These are phyloP conservation scores for Oryza nivara DNA, from an alignment of 176 grass and related monocot genomes.

Conservation along the genomic window DNA sequence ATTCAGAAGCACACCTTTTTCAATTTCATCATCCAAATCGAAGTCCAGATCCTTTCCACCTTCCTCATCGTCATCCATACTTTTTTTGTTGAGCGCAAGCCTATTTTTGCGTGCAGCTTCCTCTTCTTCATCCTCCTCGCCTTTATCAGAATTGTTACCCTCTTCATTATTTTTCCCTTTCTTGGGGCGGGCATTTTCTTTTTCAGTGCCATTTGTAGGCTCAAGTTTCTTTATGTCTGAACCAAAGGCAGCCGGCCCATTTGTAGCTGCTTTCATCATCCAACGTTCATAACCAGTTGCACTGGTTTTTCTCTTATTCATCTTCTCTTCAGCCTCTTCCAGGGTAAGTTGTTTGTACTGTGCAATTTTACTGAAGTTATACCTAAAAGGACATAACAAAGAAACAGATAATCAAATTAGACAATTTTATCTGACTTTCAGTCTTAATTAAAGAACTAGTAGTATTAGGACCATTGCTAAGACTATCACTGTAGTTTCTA, in stretches of 20 bases:
- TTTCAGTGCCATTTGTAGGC: slow-evolving; percentile 43
- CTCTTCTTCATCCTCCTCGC: slow-evolving; percentile 79
- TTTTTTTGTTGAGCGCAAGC: slow-evolving; percentile 60
- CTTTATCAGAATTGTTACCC: slow-evolving; percentile 64
- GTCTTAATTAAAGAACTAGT: background rate
- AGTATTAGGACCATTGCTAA: background rate
- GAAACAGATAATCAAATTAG: background rate
- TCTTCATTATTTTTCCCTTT: slow-evolving; percentile 81
- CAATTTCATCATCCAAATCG: slow-evolving; percentile 97
- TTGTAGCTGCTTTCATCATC: slow-evolving; percentile 99
- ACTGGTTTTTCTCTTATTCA: slow-evolving; percentile 88
- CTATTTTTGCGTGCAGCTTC: slow-evolving; percentile 70
- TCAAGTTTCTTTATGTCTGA: slow-evolving; percentile 65
- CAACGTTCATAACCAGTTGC: slow-evolving; percentile 97
- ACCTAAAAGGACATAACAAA: slow-evolving; percentile 54
- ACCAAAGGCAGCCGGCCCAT: slow-evolving; percentile 91
- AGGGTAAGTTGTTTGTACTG: slow-evolving; percentile 98
- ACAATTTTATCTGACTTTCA: background rate
- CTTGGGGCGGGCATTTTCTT: slow-evolving; percentile 54
- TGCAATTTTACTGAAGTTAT: slow-evolving; percentile 94
- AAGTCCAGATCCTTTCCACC: slow-evolving; percentile 79
- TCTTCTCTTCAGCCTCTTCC: slow-evolving; percentile 98
- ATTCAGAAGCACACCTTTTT: slow-evolving; percentile 67
- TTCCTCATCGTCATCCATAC: slow-evolving; percentile 86
- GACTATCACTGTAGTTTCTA: background rate